A percentile compares a stretch with the other conserved stretches of the same genome.
Evolutionary conservation across 768 basidiomycete genomes (phyloP).

Genomic region (Tylopilus sp.): DNA sequence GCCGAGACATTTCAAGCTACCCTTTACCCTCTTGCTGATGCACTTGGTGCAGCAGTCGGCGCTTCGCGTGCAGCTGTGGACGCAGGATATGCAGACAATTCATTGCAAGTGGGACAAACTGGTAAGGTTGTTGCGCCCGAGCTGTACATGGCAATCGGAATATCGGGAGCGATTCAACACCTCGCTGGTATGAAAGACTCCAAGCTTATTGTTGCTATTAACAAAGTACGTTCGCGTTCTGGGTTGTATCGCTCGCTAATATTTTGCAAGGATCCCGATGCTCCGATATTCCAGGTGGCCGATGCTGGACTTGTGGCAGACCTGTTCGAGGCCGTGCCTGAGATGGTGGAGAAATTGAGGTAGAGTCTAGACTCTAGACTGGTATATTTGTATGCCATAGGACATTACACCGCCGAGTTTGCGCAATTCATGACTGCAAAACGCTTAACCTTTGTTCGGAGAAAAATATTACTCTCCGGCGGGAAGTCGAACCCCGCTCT

Average conservation of each 20-base stretch:
- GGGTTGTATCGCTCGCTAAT: constrained; percentile 8
- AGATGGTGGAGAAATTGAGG: constrained; percentile 86
- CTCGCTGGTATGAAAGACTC: constrained; percentile 99
- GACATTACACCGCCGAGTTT: not conserved
- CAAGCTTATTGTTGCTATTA: constrained; percentile 96
- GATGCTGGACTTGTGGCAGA: constrained; percentile 94
- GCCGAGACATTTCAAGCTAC: constrained; percentile 87
- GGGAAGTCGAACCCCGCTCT: constrained; percentile 45
- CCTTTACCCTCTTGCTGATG: constrained; percentile 90
- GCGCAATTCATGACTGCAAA: not conserved
- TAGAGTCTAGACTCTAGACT: constrained; percentile 22
- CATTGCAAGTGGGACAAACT: constrained; percentile 97
- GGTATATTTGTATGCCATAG: constrained; percentile 18
- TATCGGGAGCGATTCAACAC: constrained; percentile 98
- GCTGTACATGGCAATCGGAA: constrained; percentile 93
- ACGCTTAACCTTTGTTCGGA: not conserved
- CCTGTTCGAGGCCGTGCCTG: constrained; percentile 87
- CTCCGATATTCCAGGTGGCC: constrained; percentile 98
- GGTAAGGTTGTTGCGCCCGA: constrained; percentile 98
- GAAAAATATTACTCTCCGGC: constrained; percentile 34
- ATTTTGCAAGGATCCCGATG: constrained; percentile 80
- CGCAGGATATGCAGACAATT: constrained; percentile 97
- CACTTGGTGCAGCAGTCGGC: constrained; percentile 91
- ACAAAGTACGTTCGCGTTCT: constrained; percentile 60
- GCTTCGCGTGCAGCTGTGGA: constrained; percentile 99